phyloP scores from a whole-genome alignment of 2,329 filamentous ascomycete species.

The Alternaria atra region DNA sequence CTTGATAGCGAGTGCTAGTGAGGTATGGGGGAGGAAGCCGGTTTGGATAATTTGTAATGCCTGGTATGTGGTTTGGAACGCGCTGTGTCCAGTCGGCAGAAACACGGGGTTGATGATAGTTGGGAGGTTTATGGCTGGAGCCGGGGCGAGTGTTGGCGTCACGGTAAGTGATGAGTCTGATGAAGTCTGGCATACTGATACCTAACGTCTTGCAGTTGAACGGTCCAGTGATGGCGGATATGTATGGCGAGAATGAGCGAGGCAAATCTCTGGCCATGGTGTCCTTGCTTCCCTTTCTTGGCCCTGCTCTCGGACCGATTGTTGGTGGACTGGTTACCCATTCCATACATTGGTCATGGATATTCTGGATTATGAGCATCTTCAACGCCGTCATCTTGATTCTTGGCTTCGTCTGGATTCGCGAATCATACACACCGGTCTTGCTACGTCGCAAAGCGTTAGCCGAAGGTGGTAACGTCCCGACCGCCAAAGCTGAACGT shows the following conservation, averaged over 20 bases:
- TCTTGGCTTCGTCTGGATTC: too few relatives aligned
- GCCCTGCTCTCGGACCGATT: too few relatives aligned
- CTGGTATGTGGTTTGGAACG: constrained; percentile 24
- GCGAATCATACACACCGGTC: too few relatives aligned
- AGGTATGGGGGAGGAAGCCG: constrained; percentile 20
- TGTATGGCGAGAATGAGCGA: constrained; percentile 20
- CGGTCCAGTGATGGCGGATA: constrained; percentile 24
- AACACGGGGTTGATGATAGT: constrained; percentile 19
- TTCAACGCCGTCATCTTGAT: too few relatives aligned
- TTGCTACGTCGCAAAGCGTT: too few relatives aligned
- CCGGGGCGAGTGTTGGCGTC: constrained; percentile 23
- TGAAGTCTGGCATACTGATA: not conserved
- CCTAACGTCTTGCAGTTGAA: constrained; percentile 12
- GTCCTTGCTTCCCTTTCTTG: constrained; percentile 4
- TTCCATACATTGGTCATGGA: too few relatives aligned
- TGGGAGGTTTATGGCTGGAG: constrained; percentile 19
- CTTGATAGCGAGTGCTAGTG: constrained; percentile 15
- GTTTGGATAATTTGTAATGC: constrained; percentile 15
- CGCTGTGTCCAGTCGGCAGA: constrained; percentile 15
- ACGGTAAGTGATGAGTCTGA: constrained; percentile 7
- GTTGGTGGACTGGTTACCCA: too few relatives aligned
- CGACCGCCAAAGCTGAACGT: too few relatives aligned
- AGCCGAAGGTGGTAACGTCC: too few relatives aligned
- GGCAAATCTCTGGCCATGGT: constrained; percentile 27
- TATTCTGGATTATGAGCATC: too few relatives aligned